phyloP scores from a whole-genome alignment of 1,284 basidiomycete species.

The Ceratobasidium theobromae region DNA sequence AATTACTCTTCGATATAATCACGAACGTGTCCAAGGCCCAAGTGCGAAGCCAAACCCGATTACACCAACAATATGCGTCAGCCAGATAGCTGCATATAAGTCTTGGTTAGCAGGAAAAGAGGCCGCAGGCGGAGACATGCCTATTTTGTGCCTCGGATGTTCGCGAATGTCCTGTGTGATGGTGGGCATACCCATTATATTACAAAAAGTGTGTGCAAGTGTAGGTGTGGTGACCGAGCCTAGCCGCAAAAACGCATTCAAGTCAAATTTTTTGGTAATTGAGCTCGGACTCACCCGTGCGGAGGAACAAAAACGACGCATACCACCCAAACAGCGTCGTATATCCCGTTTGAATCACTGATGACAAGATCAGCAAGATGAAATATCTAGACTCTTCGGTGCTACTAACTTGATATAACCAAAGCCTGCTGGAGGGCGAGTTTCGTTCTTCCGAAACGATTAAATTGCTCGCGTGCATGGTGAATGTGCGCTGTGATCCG shows the following conservation, averaged over 20 bases:
- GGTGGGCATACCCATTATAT: constrained; percentile 87
- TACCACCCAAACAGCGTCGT: constrained; percentile 93
- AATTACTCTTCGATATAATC: neutral
- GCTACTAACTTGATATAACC: constrained; percentile 62
- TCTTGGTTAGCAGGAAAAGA: constrained; percentile 38
- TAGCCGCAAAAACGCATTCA: constrained; percentile 9
- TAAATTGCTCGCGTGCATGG: constrained; percentile 84
- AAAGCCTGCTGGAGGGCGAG: constrained; percentile 64
- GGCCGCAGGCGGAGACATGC: constrained; percentile 42
- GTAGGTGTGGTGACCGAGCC: constrained; percentile 54
- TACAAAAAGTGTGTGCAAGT: constrained; percentile 86
- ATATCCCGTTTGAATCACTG: constrained; percentile 85
- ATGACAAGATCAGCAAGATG: too few species aligned
- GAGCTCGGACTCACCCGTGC: constrained; percentile 60
- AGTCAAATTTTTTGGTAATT: neutral
- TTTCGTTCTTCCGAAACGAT: constrained; percentile 63
- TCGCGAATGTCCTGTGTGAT: constrained; percentile 46
- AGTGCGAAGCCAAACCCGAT: constrained; percentile 48
- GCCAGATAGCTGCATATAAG: constrained; percentile 47
- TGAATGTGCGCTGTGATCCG: constrained; percentile 78
- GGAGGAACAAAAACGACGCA: constrained; percentile 81
- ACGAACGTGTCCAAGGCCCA: constrained; percentile 38
- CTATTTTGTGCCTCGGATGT: constrained; percentile 45
- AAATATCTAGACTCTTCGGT: too few species aligned
- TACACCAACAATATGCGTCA: constrained; percentile 54